These are phyloP conservation scores for Simplicillium aogashimaense DNA, from an alignment of 2,329 filamentous ascomycete species.

Conservation along the genomic window DNA sequence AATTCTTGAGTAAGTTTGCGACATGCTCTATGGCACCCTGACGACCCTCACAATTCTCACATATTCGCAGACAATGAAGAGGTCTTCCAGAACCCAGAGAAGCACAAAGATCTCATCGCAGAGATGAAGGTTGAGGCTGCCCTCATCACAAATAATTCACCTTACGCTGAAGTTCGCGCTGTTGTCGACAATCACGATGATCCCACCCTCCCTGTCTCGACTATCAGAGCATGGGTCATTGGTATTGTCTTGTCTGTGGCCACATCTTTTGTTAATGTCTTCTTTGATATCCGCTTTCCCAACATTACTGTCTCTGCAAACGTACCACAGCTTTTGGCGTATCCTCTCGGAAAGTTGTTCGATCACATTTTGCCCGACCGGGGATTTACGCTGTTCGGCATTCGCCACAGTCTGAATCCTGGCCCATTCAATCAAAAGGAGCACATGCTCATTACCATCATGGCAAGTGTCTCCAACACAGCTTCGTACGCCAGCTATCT, in stretches of 20 bases:
- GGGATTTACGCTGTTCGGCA: constrained; percentile 22
- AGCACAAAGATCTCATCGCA: constrained; percentile 15
- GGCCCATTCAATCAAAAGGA: constrained; percentile 44
- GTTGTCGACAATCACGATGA: constrained; percentile 34
- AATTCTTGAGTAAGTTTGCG: constrained; percentile 20
- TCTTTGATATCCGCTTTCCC: constrained; percentile 31
- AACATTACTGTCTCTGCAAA: constrained; percentile 27
- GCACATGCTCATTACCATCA: constrained; percentile 43
- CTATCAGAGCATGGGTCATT: constrained; percentile 27
- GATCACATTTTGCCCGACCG: constrained; percentile 21
- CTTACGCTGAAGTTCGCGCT: constrained; percentile 32
- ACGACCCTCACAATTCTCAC: neutral
- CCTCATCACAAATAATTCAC: constrained; percentile 22
- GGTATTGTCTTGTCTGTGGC: constrained; percentile 23
- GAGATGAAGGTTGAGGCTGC: constrained; percentile 22
- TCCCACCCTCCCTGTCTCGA: constrained; percentile 25
- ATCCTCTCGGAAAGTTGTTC: constrained; percentile 24
- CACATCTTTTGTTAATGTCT: constrained; percentile 20
- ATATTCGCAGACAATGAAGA: constrained; percentile 2
- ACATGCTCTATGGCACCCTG: neutral
- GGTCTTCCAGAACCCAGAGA: constrained; percentile 13
- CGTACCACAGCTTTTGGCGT: constrained; percentile 28
- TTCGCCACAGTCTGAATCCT: constrained; percentile 32
- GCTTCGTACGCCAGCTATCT: constrained; percentile 34
- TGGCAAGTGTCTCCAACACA: constrained; percentile 41